Evolutionary conservation across 208 protist genomes (phyloP).

Genomic region (Wallacemonas collosoma): DNA sequence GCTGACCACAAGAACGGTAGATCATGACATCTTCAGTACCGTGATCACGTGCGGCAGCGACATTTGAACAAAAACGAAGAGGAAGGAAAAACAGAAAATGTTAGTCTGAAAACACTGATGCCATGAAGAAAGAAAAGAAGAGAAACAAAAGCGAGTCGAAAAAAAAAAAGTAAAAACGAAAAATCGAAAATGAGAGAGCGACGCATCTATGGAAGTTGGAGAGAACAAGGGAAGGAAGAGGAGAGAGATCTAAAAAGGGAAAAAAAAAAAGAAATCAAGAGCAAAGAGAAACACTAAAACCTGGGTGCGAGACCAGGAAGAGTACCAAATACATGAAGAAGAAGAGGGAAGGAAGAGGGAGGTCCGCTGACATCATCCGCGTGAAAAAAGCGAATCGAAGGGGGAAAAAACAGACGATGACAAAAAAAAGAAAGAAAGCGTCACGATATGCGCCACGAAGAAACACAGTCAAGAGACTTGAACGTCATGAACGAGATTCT

Average conservation of each 20-base stretch:
- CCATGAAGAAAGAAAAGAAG: slow-evolving; percentile 17
- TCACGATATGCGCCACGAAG: background rate
- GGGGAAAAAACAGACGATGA: slow-evolving; percentile 9
- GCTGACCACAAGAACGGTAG: too few species aligned
- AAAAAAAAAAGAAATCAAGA: background rate
- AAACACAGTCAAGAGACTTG: background rate
- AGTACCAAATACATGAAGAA: background rate
- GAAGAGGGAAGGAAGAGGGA: slow-evolving; percentile 19
- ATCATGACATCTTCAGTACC: too few species aligned
- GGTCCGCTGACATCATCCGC: too few species aligned
- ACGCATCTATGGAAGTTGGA: background rate
- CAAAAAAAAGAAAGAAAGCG: background rate
- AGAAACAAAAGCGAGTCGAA: slow-evolving; percentile 9
- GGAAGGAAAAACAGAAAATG: slow-evolving; percentile 19
- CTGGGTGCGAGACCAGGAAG: background rate
- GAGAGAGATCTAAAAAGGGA: background rate
- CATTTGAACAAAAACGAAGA: background rate
- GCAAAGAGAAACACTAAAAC: slow-evolving; percentile 12
- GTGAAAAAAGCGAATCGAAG: slow-evolving; percentile 25
- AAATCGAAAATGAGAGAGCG: background rate
- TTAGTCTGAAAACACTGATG: slow-evolving; percentile 16
- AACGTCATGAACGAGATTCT: too few species aligned
- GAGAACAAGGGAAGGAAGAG: background rate
- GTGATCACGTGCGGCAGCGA: too few species aligned
- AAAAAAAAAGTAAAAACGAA: slow-evolving; percentile 19